Percentiles rank a stretch among this genome's conserved stretches.
Evolutionary conservation across 2,329 filamentous ascomycete genomes (phyloP).

Genomic region (Alternaria longipes): DNA sequence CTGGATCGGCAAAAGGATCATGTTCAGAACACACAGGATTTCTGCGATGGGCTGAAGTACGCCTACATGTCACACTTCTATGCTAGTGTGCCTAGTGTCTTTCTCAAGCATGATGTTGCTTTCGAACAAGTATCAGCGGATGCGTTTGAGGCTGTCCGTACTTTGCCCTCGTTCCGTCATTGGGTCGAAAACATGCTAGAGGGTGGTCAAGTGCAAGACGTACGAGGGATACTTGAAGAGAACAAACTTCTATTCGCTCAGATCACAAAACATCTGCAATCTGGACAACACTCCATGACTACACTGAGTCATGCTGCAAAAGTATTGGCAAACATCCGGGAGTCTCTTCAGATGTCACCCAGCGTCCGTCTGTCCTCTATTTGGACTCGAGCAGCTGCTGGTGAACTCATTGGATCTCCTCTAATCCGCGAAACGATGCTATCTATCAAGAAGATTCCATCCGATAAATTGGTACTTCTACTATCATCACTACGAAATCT

Average conservation of each 20-base stretch:
- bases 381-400: constrained; percentile 69
- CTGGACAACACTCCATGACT: constrained; percentile 53
- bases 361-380: constrained; percentile 56
- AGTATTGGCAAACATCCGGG: constrained; percentile 50
- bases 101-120: constrained; percentile 58
- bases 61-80: constrained; percentile 89
- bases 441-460: constrained; percentile 68
- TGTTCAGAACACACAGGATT: constrained; percentile 76
- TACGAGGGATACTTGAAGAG: constrained; percentile 67
- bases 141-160: constrained; percentile 73
- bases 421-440: constrained; percentile 64
- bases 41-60: constrained; percentile 76
- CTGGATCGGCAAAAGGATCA: constrained; percentile 79
- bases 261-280: constrained; percentile 47
- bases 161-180: constrained; percentile 70
- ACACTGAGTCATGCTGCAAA: constrained; percentile 52
- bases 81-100: constrained; percentile 75
- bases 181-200: constrained; percentile 54
- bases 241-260: constrained; percentile 64
- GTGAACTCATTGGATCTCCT: constrained; percentile 63
- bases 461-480: constrained; percentile 61
- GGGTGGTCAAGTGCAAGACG: constrained; percentile 49
- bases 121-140: constrained; percentile 62
- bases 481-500: constrained; percentile 47
- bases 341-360: constrained; percentile 48